Conservation (phyloP, 106 monocot genomes). For the Cymbidium sinense region DNA sequence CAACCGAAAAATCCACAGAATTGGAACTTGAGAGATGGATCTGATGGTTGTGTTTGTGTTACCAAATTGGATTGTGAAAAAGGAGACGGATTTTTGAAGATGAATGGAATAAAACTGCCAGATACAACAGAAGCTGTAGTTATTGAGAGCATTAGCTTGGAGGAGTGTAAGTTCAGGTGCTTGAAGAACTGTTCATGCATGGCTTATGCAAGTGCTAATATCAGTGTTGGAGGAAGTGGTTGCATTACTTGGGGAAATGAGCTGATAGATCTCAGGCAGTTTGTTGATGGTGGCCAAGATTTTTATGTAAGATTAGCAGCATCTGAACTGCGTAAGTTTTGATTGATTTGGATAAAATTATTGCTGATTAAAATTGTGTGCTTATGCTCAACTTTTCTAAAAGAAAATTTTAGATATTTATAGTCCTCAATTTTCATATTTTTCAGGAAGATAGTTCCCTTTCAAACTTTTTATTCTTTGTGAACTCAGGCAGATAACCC, state of each 20-base stretch:
- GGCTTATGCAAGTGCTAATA: conserved; percentile 4
- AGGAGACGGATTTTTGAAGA: conserved; percentile 24
- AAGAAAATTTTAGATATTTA: not conserved
- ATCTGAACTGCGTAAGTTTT: not conserved
- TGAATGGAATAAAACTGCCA: conserved; percentile 27
- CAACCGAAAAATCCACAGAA: conserved; percentile 16
- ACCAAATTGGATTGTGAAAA: conserved; percentile 29
- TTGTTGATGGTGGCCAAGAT: not conserved
- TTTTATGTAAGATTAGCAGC: not conserved
- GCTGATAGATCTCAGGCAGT: not conserved
- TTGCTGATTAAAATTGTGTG: not conserved
- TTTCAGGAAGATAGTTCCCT: not conserved
- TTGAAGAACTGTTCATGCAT: conserved; percentile 9
- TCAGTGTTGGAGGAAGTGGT: not conserved
- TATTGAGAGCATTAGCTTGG: not conserved
- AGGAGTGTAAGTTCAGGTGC: not conserved
- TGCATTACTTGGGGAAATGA: conserved; percentile 6
- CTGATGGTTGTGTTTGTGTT: conserved; percentile 33
- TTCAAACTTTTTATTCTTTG: no score
- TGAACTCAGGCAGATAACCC: no score
- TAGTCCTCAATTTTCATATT: not conserved
- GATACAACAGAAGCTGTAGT: conserved; percentile 1
- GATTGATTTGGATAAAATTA: not conserved
- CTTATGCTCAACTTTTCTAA: not conserved
- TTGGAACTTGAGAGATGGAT: conserved; percentile 33